These are phyloP conservation scores for Cyclotella choctawhatcheeana DNA, from an alignment of 108 stramenopile species.

Conservation along the genomic window DNA sequence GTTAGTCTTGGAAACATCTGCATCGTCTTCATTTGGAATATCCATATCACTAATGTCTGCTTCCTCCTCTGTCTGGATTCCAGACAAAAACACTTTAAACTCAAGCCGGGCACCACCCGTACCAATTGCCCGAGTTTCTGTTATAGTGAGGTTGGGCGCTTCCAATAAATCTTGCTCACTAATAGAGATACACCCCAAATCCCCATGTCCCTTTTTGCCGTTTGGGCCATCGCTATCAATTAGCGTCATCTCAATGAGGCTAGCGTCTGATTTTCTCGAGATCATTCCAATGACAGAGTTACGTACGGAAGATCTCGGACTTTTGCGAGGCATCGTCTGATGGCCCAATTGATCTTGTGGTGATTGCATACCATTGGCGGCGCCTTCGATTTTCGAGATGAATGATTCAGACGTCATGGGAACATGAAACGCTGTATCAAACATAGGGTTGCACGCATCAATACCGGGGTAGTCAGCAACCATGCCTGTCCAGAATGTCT, in stretches of 20 bases:
- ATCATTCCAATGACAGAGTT: not conserved
- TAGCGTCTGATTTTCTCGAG: not conserved
- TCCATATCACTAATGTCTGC: not conserved
- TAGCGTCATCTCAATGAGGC: constrained; percentile 45
- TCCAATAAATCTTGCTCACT: constrained; percentile 26
- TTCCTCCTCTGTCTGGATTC: constrained; percentile 28
- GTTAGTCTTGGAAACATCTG: not conserved
- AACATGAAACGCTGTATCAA: constrained; percentile 42
- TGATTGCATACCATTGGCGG: constrained; percentile 10
- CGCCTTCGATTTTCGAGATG: constrained; percentile 16
- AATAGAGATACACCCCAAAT: constrained; percentile 41
- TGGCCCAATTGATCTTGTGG: not conserved
- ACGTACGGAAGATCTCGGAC: constrained; percentile 1
- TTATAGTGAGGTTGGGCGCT: constrained; percentile 47
- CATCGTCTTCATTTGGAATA: not conserved
- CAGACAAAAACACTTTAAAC: constrained; percentile 17
- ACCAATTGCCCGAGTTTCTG: constrained; percentile 44
- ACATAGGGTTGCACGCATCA: constrained; percentile 64
- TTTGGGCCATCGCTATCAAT: constrained; percentile 35
- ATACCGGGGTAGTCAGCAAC: constrained; percentile 57
- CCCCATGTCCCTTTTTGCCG: constrained; percentile 24
- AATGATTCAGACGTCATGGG: constrained; percentile 26
- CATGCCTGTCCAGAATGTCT: constrained; percentile 26
- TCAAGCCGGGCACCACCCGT: constrained; percentile 46
- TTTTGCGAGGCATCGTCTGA: not conserved